phyloP scores from a whole-genome alignment of 306 rosid species.

The Benincasa hispida region DNA sequence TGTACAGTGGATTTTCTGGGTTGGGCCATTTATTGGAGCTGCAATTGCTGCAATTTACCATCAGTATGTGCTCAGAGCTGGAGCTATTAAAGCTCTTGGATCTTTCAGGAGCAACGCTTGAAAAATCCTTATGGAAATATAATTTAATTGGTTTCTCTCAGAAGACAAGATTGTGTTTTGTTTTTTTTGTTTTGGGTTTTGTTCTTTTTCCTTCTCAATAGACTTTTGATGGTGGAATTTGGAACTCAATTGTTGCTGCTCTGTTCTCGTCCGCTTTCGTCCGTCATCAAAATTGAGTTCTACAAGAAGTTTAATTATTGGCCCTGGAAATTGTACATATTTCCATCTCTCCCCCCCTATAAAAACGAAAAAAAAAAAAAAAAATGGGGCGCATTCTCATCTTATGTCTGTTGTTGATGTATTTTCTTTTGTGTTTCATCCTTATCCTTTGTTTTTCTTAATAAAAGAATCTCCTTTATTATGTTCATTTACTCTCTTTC shows the following conservation, averaged over 20 bases:
- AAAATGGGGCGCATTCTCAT: background rate
- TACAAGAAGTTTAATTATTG: background rate
- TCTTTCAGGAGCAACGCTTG: conserved; percentile 89
- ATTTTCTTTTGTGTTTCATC: background rate
- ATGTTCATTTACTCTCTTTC: background rate
- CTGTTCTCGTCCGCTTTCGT: background rate
- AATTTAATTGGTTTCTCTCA: background rate
- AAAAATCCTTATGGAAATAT: background rate
- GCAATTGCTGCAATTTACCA: conserved; percentile 77
- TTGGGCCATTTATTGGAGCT: conserved; percentile 87
- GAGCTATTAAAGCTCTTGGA: conserved; percentile 82
- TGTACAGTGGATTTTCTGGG: conserved; percentile 90
- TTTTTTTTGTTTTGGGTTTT: background rate
- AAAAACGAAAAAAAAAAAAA: background rate
- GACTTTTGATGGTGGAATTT: background rate
- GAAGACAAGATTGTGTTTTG: background rate
- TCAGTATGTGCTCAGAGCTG: conserved; percentile 65
- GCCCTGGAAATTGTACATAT: conserved; percentile 8
- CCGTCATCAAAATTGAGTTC: background rate
- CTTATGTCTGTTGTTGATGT: background rate
- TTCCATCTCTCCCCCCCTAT: background rate
- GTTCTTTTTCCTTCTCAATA: background rate
- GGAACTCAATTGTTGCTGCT: background rate
- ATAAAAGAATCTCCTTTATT: background rate
- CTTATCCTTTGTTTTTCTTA: background rate